Conservation (phyloP, 208 protist genomes). For the Trichomonas tenax region DNA sequence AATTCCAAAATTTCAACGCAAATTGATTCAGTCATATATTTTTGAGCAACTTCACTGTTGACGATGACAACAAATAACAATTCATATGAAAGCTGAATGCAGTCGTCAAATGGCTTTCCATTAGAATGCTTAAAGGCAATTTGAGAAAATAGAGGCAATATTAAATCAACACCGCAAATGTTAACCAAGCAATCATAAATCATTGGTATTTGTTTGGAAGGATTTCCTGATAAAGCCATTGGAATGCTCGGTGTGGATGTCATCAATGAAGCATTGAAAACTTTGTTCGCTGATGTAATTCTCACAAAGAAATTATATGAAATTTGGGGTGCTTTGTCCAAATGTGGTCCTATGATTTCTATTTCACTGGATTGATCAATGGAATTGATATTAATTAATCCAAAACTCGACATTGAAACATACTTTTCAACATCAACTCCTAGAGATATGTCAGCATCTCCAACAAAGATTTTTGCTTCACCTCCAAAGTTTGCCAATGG, state of each 20-base stretch:
- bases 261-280: not conserved
- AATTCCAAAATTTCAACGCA: not conserved
- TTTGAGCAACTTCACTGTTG: not conserved
- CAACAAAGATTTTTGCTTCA: not conserved
- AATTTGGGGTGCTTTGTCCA: not conserved
- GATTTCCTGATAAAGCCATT: not conserved
- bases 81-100: not conserved
- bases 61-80: not conserved
- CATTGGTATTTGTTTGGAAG: not conserved
- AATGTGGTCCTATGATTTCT: not conserved
- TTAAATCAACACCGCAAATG: not conserved
- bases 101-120: not conserved
- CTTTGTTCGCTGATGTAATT: not conserved
- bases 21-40: not conserved
- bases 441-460: not conserved
- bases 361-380: not conserved
- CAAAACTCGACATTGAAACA: not conserved
- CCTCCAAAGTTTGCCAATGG: not conserved
- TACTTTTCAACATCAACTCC: not conserved
- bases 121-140: not conserved
- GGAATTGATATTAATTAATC: not conserved
- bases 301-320: not conserved
- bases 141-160: not conserved
- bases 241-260: not conserved
- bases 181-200: not conserved